phyloP scores from a whole-genome alignment of 257 asterid genomes.

The Misopates orontium region DNA sequence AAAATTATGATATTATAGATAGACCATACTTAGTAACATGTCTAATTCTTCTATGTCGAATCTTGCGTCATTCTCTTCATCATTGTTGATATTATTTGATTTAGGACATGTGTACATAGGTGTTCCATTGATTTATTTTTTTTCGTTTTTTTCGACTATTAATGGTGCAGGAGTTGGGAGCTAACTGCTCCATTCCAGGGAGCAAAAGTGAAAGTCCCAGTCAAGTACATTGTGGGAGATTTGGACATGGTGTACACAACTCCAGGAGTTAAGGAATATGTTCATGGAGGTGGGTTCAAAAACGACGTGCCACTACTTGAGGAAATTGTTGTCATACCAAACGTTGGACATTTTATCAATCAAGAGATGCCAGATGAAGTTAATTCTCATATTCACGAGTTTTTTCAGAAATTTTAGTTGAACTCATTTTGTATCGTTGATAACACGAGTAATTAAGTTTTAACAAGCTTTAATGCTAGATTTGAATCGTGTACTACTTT shows the following conservation, averaged over 20 bases:
- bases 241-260: slow-evolving; percentile 74
- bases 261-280: slow-evolving; percentile 83
- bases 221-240: slow-evolving; percentile 71
- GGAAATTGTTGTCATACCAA: slow-evolving; percentile 59
- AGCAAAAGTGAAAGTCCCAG: slow-evolving; percentile 67
- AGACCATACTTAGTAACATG: too few species aligned
- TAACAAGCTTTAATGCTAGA: too few species aligned
- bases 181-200: slow-evolving; percentile 78
- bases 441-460: too few species aligned
- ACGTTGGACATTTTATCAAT: slow-evolving; percentile 82
- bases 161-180: slow-evolving; percentile 77
- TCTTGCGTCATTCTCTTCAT: too few species aligned
- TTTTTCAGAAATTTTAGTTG: slow-evolving; percentile 51
- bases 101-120: too few species aligned
- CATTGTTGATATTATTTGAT: too few species aligned
- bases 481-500: too few species aligned
- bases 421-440: too few species aligned
- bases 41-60: too few species aligned
- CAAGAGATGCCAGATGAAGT: slow-evolving; percentile 74
- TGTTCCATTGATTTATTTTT: too few species aligned
- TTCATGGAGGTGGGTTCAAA: slow-evolving; percentile 82
- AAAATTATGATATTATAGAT: too few species aligned
- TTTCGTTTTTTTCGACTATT: too few species aligned
- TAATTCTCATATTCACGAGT: slow-evolving; percentile 49
- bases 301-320: slow-evolving; percentile 76